Evolutionary conservation across 768 basidiomycete species (phyloP).

Genomic region (Leucocoprinus leucothites): DNA sequence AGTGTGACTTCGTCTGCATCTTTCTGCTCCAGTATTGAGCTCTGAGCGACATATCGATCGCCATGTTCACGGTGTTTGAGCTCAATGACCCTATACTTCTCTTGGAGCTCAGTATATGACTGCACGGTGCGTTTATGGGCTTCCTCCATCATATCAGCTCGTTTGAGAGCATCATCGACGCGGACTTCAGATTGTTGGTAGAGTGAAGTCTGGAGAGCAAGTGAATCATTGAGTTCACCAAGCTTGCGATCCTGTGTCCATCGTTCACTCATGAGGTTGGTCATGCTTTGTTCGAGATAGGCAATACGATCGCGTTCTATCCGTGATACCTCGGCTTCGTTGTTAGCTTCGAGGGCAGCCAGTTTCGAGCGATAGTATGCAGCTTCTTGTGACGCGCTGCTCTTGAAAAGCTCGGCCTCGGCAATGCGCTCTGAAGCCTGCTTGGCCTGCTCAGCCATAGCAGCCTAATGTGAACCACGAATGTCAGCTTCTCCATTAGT

Average conservation of each 20-base stretch:
- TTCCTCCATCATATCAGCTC: conserved; percentile 73
- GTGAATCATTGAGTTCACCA: conserved; percentile 65
- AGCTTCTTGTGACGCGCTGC: conserved; percentile 86
- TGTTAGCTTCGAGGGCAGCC: conserved; percentile 74
- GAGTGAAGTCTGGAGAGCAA: conserved; percentile 75
- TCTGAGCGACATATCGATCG: conserved; percentile 70
- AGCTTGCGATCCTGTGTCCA: conserved; percentile 67
- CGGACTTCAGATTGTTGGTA: conserved; percentile 79
- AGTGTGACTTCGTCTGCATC: conserved; percentile 73
- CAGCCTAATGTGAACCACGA: conserved; percentile 57
- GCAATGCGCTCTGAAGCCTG: conserved; percentile 73
- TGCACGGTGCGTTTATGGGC: conserved; percentile 60
- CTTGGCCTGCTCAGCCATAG: conserved; percentile 71
- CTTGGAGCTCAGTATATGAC: conserved; percentile 69
- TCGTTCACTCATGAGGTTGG: conserved; percentile 58
- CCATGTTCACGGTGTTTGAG: conserved; percentile 69
- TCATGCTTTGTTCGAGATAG: conserved; percentile 72
- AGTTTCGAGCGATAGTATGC: conserved; percentile 95
- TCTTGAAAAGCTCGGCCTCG: conserved; percentile 75
- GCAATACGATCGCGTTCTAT: conserved; percentile 76
- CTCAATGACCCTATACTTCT: conserved; percentile 58
- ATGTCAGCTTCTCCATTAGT: conserved; percentile 1
- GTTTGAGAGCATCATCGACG: conserved; percentile 67
- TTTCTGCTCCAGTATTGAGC: conserved; percentile 70
- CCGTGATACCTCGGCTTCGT: conserved; percentile 59